Conservation (phyloP, 345 rosid genomes). For the Hirschfeldia incana region DNA sequence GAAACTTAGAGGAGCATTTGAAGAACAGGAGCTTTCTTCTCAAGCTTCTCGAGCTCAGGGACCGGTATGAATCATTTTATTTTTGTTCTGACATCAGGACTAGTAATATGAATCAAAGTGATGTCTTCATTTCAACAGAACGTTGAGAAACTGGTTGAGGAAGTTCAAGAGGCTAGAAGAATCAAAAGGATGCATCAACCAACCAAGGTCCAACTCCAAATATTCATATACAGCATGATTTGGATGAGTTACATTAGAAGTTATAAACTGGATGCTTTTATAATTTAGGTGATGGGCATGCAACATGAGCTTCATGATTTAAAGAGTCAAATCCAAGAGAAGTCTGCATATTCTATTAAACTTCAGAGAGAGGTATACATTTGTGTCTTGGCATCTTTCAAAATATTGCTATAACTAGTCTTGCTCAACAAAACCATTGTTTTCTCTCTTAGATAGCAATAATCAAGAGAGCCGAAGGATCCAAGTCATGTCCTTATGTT, state of each 20-base stretch:
- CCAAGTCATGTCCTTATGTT: slow-evolving; percentile 54
- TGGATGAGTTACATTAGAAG: background rate
- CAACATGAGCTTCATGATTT: slow-evolving; percentile 82
- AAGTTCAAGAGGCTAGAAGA: slow-evolving; percentile 93
- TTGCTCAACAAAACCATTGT: background rate
- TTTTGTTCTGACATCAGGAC: background rate
- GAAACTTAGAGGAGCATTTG: slow-evolving; percentile 85
- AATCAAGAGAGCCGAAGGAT: slow-evolving; percentile 76
- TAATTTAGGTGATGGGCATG: slow-evolving; percentile 79
- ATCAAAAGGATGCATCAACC: slow-evolving; percentile 88
- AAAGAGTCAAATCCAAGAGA: slow-evolving; percentile 81
- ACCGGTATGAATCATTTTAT: slow-evolving; percentile 15
- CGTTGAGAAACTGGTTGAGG: slow-evolving; percentile 71
- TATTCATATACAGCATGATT: background rate
- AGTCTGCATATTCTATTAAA: slow-evolving; percentile 66
- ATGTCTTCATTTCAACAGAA: slow-evolving; percentile 49
- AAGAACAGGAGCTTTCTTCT: slow-evolving; percentile 77
- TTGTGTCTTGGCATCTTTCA: background rate
- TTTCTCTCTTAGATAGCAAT: slow-evolving; percentile 56
- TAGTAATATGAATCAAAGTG: background rate
- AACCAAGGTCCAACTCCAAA: slow-evolving; percentile 59
- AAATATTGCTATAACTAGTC: background rate
- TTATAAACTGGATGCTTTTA: slow-evolving; percentile 1
- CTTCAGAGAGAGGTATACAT: slow-evolving; percentile 77
- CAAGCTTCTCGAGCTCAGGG: slow-evolving; percentile 62